phyloP scores from a whole-genome alignment of 768 basidiomycete genomes.

The Pleurotus cornucopiae region DNA sequence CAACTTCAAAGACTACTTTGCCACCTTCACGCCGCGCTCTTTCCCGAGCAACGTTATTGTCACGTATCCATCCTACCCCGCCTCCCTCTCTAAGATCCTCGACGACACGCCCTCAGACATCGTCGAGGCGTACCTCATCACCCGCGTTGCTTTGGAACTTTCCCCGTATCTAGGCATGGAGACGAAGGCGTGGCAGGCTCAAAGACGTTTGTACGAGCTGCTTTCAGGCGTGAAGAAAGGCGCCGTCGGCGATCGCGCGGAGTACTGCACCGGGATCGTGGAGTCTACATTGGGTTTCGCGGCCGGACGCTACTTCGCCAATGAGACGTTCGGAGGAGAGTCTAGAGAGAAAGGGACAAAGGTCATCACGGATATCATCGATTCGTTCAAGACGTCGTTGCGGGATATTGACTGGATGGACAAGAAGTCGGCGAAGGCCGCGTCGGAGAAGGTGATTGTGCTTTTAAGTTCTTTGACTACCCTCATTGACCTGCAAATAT shows the following conservation, averaged over 20 bases:
- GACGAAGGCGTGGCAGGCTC: conserved; percentile 77
- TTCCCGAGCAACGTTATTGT: conserved; percentile 78
- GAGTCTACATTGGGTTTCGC: conserved; percentile 83
- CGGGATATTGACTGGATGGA: conserved; percentile 89
- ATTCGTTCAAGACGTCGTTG: conserved; percentile 78
- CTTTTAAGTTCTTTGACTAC: not conserved
- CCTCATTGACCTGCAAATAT: conserved; percentile 4
- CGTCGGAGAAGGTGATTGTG: conserved; percentile 69
- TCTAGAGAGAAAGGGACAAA: conserved; percentile 78
- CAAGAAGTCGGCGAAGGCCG: conserved; percentile 69
- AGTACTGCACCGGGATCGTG: conserved; percentile 75
- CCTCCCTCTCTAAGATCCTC: conserved; percentile 65
- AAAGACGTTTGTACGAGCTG: conserved; percentile 63
- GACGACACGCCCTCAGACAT: conserved; percentile 62
- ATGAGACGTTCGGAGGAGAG: conserved; percentile 74
- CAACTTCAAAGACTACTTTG: conserved; percentile 80
- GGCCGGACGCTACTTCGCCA: conserved; percentile 84
- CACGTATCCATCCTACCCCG: conserved; percentile 75
- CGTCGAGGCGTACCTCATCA: conserved; percentile 83
- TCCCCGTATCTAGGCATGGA: conserved; percentile 68
- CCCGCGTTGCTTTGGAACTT: conserved; percentile 66
- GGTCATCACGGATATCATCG: conserved; percentile 83
- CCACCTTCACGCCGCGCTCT: conserved; percentile 74
- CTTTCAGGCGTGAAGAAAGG: conserved; percentile 87
- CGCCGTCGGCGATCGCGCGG: conserved; percentile 74